These are phyloP conservation scores for Geranomyces michiganensis DNA, from an alignment of 192 early-diverging fungal species.

Conservation along the genomic window DNA sequence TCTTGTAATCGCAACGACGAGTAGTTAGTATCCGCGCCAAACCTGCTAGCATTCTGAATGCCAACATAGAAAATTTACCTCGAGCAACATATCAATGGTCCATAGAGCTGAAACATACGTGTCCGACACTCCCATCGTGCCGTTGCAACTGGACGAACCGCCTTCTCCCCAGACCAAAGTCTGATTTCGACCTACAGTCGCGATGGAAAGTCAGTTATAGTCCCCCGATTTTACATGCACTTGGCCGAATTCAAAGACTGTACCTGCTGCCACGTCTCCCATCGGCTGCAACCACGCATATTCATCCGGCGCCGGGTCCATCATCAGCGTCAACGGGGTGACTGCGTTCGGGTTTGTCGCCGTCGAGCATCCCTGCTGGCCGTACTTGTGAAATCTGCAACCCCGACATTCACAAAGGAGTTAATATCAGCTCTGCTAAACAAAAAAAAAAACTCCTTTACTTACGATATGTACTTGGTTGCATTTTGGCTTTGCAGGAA, in stretches of 20 bases:
- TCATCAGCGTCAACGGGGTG: slow-evolving; percentile 19
- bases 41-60: neutral
- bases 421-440: neutral
- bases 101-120: slow-evolving; percentile 22
- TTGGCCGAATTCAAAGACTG: too few species aligned
- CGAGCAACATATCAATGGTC: slow-evolving; percentile 31
- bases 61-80: slow-evolving; percentile 15
- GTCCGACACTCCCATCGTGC: slow-evolving; percentile 20
- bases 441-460: neutral
- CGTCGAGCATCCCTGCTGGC: slow-evolving; percentile 23
- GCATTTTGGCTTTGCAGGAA: slow-evolving; percentile 15
- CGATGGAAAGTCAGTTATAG: too few species aligned
- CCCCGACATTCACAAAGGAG: neutral
- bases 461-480: slow-evolving; percentile 23
- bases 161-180: slow-evolving; percentile 34
- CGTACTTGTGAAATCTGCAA: slow-evolving; percentile 36
- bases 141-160: slow-evolving; percentile 24
- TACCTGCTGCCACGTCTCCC: neutral
- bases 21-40: neutral
- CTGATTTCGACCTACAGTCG: slow-evolving; percentile 13
- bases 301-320: slow-evolving; percentile 13
- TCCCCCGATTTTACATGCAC: too few species aligned
- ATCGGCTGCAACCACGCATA: slow-evolving; percentile 21
- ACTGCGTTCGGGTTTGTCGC: slow-evolving; percentile 30
- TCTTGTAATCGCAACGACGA: slow-evolving; percentile 17